Percentiles rank a stretch among this genome's conserved stretches.
These are phyloP conservation scores for Comarum palustre DNA, from an alignment of 306 rosid genomes.

Conservation along the genomic window DNA sequence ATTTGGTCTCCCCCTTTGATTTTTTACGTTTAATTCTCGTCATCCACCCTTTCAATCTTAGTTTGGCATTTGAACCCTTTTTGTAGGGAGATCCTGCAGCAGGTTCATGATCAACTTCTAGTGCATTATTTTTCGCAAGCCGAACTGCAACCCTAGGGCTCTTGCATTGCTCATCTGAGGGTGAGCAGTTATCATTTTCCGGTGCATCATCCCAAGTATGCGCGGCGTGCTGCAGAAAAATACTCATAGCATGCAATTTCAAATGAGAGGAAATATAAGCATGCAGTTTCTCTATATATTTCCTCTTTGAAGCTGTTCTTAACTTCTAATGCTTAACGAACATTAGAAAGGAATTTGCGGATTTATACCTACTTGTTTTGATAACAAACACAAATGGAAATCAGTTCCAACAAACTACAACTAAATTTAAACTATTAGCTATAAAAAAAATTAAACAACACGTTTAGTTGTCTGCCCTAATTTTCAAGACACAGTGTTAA, in stretches of 20 bases:
- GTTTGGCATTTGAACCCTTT: neutral
- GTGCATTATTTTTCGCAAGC: neutral
- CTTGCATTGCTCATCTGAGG: neutral
- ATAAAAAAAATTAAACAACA: neutral
- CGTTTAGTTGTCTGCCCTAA: neutral
- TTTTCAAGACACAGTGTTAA: neutral
- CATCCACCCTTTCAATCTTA: neutral
- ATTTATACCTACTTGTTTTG: neutral
- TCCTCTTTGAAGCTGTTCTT: neutral
- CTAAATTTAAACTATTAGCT: neutral
- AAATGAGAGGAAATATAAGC: neutral
- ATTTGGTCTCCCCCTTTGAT: neutral
- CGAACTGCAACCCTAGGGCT: neutral
- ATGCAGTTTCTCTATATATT: neutral
- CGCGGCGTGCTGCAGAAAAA: constrained; percentile 9
- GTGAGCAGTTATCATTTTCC: neutral
- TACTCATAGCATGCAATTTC: neutral
- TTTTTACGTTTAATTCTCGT: neutral
- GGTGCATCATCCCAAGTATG: neutral
- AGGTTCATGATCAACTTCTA: neutral
- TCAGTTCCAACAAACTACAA: neutral
- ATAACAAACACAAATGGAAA: neutral
- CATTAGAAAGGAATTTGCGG: neutral
- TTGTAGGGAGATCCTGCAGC: neutral
- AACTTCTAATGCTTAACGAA: neutral